Conservation (phyloP, 2,329 filamentous ascomycete species). For the Fusarium poae region DNA sequence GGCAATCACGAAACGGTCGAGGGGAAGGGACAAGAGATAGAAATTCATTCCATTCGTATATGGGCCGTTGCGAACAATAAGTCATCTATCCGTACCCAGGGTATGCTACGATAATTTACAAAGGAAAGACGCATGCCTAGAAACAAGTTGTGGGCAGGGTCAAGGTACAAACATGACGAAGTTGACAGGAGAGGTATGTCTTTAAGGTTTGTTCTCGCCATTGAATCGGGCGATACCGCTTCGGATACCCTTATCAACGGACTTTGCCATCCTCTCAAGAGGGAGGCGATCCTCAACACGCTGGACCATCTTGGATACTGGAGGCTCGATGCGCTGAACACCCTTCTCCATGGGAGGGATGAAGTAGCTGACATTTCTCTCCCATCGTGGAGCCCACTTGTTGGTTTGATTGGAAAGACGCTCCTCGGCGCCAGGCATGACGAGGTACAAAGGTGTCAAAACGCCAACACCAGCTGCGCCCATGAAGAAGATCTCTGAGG, state of each 20-base stretch:
- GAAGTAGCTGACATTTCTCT: slow-evolving; percentile 68
- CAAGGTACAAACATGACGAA: background rate
- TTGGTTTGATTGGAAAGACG: slow-evolving; percentile 66
- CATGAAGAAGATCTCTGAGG: slow-evolving; percentile 65
- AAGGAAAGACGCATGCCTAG: slow-evolving; percentile 22
- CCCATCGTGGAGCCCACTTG: slow-evolving; percentile 72
- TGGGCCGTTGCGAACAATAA: slow-evolving; percentile 19
- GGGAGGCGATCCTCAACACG: slow-evolving; percentile 62
- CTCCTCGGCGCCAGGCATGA: slow-evolving; percentile 69
- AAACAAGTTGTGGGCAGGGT: background rate
- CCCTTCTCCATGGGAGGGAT: slow-evolving; percentile 61
- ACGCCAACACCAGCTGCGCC: slow-evolving; percentile 66
- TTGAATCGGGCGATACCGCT: slow-evolving; percentile 58
- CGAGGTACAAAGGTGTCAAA: slow-evolving; percentile 69
- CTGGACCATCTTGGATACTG: slow-evolving; percentile 60
- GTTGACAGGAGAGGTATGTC: background rate
- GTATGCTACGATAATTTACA: slow-evolving; percentile 44
- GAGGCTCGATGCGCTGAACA: slow-evolving; percentile 64
- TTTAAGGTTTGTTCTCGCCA: slow-evolving; percentile 47
- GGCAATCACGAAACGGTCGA: background rate
- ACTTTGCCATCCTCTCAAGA: slow-evolving; percentile 64
- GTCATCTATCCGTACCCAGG: slow-evolving; percentile 35
- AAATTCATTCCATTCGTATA: slow-evolving; percentile 30
- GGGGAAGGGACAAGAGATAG: background rate
- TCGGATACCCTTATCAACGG: slow-evolving; percentile 63